phyloP scores from a whole-genome alignment of 2,329 filamentous ascomycete species.

The Sarocladiaceae sp. region DNA sequence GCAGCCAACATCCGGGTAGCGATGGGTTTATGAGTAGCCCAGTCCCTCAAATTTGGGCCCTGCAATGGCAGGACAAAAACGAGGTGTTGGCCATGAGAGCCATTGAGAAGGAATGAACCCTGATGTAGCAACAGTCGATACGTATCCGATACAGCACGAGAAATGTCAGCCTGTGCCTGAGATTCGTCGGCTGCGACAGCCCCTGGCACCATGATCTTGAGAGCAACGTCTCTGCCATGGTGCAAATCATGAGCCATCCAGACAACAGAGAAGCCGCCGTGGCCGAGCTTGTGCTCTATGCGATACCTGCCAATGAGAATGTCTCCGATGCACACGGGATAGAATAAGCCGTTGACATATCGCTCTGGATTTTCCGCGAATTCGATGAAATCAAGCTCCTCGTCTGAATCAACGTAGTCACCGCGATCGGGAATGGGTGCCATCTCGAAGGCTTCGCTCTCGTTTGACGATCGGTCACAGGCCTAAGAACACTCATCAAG shows the following conservation, averaged over 20 bases:
- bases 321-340: constrained; percentile 36
- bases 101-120: constrained; percentile 4
- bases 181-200: constrained; percentile 10
- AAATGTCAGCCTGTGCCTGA: constrained; percentile 2
- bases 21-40: constrained; percentile 9
- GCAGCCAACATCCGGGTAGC: constrained; percentile 12
- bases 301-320: constrained; percentile 32
- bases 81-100: constrained; percentile 8
- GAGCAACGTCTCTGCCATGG: constrained; percentile 11
- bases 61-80: constrained; percentile 12
- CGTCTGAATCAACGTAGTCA: constrained; percentile 9
- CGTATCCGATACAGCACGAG: constrained; percentile 5
- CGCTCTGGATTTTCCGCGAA: constrained; percentile 2
- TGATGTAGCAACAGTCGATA: constrained; percentile 3
- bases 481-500: too few relatives aligned
- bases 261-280: constrained; percentile 37
- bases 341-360: constrained; percentile 32
- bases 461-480: too few relatives aligned
- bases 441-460: neutral
- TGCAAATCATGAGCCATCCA: constrained; percentile 30
- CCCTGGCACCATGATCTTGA: constrained; percentile 13
- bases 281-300: constrained; percentile 37
- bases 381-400: constrained; percentile 1
- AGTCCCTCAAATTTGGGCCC: constrained; percentile 11
- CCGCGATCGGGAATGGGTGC: constrained; percentile 1